Percentiles rank a stretch among this genome's conserved stretches.
phyloP scores from a whole-genome alignment of 163 green algal species.

The Volvox carteri region DNA sequence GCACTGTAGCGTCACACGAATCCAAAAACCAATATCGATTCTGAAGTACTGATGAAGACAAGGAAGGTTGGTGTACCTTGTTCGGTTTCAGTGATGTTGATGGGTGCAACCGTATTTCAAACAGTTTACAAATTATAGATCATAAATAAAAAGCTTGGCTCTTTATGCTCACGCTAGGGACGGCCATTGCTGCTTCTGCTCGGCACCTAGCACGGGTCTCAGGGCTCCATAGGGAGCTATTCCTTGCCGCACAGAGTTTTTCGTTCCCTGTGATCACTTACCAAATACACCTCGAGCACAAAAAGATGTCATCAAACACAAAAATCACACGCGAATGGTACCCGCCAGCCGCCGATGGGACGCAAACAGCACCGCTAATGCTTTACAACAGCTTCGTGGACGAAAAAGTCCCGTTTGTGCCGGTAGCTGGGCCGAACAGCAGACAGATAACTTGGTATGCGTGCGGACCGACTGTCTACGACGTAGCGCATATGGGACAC shows the following conservation, averaged over 20 bases:
- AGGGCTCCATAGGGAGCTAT: neutral
- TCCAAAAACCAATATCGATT: no score
- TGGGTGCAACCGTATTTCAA: no score
- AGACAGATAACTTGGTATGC: constrained; percentile 95
- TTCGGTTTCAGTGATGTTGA: no score
- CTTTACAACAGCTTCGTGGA: constrained; percentile 91
- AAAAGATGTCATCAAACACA: constrained; percentile 8
- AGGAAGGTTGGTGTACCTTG: no score
- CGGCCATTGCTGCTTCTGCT: neutral
- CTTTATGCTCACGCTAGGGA: constrained; percentile 26
- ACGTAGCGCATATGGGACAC: constrained; percentile 94
- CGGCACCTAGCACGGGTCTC: neutral
- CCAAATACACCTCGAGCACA: neutral
- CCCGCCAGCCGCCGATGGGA: constrained; percentile 35
- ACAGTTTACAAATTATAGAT: no score
- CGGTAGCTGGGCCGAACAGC: constrained; percentile 72
- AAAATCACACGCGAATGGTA: constrained; percentile 54
- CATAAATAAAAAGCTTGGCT: no score
- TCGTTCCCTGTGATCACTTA: neutral
- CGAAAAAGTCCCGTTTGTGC: constrained; percentile 89
- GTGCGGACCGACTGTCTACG: constrained; percentile 97
- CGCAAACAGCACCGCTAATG: constrained; percentile 58
- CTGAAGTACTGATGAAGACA: no score
- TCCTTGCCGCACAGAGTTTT: neutral
- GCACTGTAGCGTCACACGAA: no score